A percentile compares a stretch with the other conserved stretches of the same genome.
These are phyloP conservation scores for Rhododendron mucronatum DNA, from an alignment of 148 eudicot species.

Conservation along the genomic window DNA sequence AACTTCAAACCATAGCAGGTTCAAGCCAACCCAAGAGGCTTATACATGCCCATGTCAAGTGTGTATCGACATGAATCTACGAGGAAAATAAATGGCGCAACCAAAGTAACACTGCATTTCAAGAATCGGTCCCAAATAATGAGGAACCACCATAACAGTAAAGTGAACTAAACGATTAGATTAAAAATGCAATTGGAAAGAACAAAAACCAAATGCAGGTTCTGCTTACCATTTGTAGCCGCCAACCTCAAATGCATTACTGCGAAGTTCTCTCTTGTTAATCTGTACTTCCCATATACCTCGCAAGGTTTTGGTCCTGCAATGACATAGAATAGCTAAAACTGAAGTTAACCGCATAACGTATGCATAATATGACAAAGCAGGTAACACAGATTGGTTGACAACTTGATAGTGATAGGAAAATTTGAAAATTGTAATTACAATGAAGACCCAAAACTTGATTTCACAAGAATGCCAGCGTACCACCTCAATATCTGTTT, in stretches of 20 bases:
- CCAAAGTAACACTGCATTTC: neutral
- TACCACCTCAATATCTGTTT: neutral
- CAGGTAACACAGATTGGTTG: no score
- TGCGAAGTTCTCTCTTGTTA: no score
- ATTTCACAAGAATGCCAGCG: neutral
- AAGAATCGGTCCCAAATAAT: no score
- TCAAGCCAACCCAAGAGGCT: neutral
- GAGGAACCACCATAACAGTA: neutral
- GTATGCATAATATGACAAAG: no score
- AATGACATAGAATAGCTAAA: no score
- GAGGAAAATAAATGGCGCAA: neutral
- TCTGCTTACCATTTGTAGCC: conserved; percentile 40
- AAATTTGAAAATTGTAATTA: neutral
- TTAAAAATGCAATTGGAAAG: neutral
- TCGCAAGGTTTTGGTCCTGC: no score
- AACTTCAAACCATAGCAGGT: neutral
- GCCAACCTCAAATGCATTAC: no score
- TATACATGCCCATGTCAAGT: neutral
- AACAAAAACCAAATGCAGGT: neutral
- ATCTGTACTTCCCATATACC: no score
- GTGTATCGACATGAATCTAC: neutral
- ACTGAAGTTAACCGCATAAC: no score
- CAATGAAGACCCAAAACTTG: neutral
- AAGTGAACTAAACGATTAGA: neutral
- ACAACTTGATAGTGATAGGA: no score